Percentiles rank a stretch among this genome's conserved stretches.
These are phyloP conservation scores for Solanum piurae DNA, from an alignment of 257 asterid genomes.

Conservation along the genomic window DNA sequence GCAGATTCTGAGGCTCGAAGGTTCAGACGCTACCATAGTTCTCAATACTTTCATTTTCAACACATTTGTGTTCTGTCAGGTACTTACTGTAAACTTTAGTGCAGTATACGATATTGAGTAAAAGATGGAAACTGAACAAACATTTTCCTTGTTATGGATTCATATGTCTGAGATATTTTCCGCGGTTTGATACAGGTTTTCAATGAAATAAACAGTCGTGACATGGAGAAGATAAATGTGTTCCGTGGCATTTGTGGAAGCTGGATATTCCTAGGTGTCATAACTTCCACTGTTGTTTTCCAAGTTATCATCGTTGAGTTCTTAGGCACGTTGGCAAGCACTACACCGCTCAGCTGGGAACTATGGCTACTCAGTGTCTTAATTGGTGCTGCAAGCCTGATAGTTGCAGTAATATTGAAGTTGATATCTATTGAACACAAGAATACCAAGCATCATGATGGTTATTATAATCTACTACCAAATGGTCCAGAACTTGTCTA, in stretches of 20 bases:
- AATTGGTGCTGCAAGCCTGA: slow-evolving; percentile 43
- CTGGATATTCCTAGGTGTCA: slow-evolving; percentile 49
- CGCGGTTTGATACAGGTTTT: slow-evolving; percentile 32
- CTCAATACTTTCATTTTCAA: slow-evolving; percentile 74
- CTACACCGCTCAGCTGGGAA: slow-evolving; percentile 42
- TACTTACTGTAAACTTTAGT: neutral
- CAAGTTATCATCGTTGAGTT: slow-evolving; percentile 57
- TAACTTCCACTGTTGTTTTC: slow-evolving; percentile 45
- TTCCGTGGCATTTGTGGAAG: slow-evolving; percentile 53
- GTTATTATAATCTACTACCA: slow-evolving; percentile 62
- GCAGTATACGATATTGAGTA: neutral
- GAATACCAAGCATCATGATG: slow-evolving; percentile 38
- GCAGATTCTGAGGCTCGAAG: slow-evolving; percentile 30
- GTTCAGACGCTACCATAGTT: slow-evolving; percentile 28
- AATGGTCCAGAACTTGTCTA: slow-evolving; percentile 64
- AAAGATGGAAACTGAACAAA: neutral
- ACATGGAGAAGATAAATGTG: slow-evolving; percentile 68
- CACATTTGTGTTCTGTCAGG: slow-evolving; percentile 87
- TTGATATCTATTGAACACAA: slow-evolving; percentile 38
- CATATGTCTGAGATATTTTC: neutral
- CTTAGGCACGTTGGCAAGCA: slow-evolving; percentile 50
- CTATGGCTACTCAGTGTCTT: slow-evolving; percentile 50
- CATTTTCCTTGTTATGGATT: neutral
- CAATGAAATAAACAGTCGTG: slow-evolving; percentile 81
- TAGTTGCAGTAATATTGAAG: slow-evolving; percentile 43